Evolutionary conservation across 129 eudicot species (phyloP).

Genomic region (Saussurea involucrata): DNA sequence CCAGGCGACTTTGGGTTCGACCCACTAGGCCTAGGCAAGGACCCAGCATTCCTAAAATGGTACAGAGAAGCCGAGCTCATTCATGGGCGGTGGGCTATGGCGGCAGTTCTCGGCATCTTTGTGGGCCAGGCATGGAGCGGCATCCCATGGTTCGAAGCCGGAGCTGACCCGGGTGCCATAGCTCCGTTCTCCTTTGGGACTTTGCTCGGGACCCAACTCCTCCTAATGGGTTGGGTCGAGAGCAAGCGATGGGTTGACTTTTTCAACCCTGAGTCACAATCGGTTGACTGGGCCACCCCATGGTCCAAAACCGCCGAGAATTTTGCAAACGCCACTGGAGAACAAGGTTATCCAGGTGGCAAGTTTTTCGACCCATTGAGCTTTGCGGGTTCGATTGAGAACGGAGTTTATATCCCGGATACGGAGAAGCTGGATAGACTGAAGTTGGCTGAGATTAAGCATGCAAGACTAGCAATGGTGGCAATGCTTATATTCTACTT

Average conservation of each 20-base stretch:
- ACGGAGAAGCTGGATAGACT: slow-evolving; percentile 83
- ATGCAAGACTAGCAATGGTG: slow-evolving; percentile 88
- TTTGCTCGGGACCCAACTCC: slow-evolving; percentile 83
- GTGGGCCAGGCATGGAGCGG: slow-evolving; percentile 97
- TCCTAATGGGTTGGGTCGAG: slow-evolving; percentile 99
- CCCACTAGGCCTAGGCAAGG: slow-evolving; percentile 96
- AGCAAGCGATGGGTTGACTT: slow-evolving; percentile 97
- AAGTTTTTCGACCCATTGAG: slow-evolving; percentile 86
- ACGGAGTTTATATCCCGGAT: slow-evolving; percentile 79
- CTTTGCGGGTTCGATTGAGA: slow-evolving; percentile 63
- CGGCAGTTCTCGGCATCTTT: slow-evolving; percentile 88
- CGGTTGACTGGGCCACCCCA: slow-evolving; percentile 97
- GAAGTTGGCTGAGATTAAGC: slow-evolving; percentile 94
- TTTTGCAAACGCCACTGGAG: slow-evolving; percentile 79
- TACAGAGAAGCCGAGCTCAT: slow-evolving; percentile 96
- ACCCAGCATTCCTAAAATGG: slow-evolving; percentile 95
- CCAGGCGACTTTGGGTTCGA: slow-evolving; percentile 97
- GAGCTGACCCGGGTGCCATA: slow-evolving; percentile 91
- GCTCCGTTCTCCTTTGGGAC: slow-evolving; percentile 86
- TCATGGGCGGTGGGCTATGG: slow-evolving; percentile 98
- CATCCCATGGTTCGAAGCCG: slow-evolving; percentile 98
- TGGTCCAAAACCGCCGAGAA: slow-evolving; percentile 93
- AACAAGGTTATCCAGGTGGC: slow-evolving; percentile 96
- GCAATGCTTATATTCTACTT: slow-evolving; percentile 93
- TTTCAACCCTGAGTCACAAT: slow-evolving; percentile 90